Conservation (phyloP, 495 filamentous ascomycete species). For the Pseudoneurospora amorphoporcata region DNA sequence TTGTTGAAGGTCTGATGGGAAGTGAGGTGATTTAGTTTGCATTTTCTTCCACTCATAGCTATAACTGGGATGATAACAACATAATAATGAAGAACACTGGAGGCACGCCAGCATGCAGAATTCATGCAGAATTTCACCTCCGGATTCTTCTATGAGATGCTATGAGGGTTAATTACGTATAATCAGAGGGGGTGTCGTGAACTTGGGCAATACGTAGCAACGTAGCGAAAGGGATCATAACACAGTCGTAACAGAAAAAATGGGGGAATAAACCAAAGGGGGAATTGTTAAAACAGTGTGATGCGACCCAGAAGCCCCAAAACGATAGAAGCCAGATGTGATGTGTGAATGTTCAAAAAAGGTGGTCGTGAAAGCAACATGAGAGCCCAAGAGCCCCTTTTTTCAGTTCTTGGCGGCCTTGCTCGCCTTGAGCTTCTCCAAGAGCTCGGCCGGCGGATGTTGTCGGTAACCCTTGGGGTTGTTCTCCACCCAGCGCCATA, state of each 20-base stretch:
- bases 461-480: conserved; percentile 94
- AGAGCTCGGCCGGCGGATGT: conserved; percentile 71
- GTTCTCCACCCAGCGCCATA: conserved; percentile 93
- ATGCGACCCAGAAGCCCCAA: not conserved
- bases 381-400: not conserved
- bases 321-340: not conserved
- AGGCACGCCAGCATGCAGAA: not conserved
- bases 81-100: not conserved
- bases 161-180: not conserved
- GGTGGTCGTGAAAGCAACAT: not conserved
- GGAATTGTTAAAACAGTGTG: not conserved
- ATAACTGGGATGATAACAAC: not conserved
- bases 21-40: not conserved
- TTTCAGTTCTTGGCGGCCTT: conserved; percentile 12
- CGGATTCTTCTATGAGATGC: not conserved
- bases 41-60: not conserved
- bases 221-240: not conserved
- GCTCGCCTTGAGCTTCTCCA: conserved; percentile 54
- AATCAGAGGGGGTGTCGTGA: not conserved
- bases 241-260: not conserved
- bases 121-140: not conserved
- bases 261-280: not conserved
- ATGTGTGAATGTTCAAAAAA: not conserved
- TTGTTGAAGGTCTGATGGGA: conserved; percentile 32
- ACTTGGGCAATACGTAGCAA: not conserved